Conservation (phyloP, 2,329 filamentous ascomycete species). For the Coniochaeta sp. region DNA sequence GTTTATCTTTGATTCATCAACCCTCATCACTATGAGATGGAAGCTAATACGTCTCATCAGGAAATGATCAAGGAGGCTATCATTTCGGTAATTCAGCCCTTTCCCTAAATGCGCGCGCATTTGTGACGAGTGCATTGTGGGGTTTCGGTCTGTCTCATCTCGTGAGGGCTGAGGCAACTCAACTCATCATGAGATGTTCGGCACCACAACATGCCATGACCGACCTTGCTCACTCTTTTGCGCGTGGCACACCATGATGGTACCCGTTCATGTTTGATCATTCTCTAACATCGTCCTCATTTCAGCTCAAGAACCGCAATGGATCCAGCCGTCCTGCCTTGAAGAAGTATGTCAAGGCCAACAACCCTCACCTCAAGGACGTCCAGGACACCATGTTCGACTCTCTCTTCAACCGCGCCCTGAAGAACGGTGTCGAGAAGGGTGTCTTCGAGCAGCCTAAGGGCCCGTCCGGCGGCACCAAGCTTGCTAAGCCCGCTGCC, state of each 20-base stretch:
- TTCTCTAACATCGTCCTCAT: constrained; percentile 29
- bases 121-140: constrained; percentile 12
- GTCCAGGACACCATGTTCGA: constrained; percentile 50
- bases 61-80: constrained; percentile 60
- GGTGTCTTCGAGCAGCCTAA: constrained; percentile 85
- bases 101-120: constrained; percentile 30
- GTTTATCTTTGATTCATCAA: constrained; percentile 21
- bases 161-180: neutral
- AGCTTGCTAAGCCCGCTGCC: constrained; percentile 72
- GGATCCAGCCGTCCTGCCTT: constrained; percentile 53
- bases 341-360: constrained; percentile 54
- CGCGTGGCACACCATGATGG: too few species aligned
- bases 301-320: constrained; percentile 56
- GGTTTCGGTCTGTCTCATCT: neutral
- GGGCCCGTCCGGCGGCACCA: constrained; percentile 84
- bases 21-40: constrained; percentile 7
- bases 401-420: constrained; percentile 77
- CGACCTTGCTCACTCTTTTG: too few species aligned
- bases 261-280: too few species aligned
- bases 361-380: constrained; percentile 37
- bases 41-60: constrained; percentile 35
- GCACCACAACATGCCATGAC: neutral
- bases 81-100: constrained; percentile 44
- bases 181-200: neutral
- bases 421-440: constrained; percentile 77